These are phyloP conservation scores for Hyaloscypha bicolor DNA, from an alignment of 495 filamentous ascomycete genomes.

Conservation along the genomic window DNA sequence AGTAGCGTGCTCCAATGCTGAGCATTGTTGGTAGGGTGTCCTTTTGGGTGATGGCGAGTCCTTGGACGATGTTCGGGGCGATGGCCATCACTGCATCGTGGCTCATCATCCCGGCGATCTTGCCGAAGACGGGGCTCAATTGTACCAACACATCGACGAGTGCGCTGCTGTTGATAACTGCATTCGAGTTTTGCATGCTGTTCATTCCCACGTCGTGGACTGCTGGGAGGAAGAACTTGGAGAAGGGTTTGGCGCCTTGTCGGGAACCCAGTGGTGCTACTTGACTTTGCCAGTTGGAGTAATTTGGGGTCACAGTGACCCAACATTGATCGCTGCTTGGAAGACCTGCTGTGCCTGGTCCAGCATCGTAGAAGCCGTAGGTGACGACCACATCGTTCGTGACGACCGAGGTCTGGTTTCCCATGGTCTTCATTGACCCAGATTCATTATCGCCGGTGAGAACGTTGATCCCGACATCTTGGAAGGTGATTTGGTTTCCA, in stretches of 20 bases:
- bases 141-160: slow-evolving; percentile 42
- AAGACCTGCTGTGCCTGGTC: slow-evolving; percentile 44
- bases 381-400: slow-evolving; percentile 42
- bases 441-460: slow-evolving; percentile 48
- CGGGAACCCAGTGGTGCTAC: slow-evolving; percentile 45
- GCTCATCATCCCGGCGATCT: slow-evolving; percentile 38
- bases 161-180: slow-evolving; percentile 42
- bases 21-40: slow-evolving; percentile 49
- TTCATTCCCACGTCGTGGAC: slow-evolving; percentile 59
- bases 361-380: slow-evolving; percentile 57
- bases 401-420: slow-evolving; percentile 44
- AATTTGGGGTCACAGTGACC: slow-evolving; percentile 48
- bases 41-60: slow-evolving; percentile 58
- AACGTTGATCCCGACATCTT: slow-evolving; percentile 50
- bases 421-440: slow-evolving; percentile 51
- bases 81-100: slow-evolving; percentile 41
- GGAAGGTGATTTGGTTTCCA: slow-evolving; percentile 39
- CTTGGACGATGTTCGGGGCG: slow-evolving; percentile 53
- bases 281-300: slow-evolving; percentile 48
- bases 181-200: slow-evolving; percentile 47
- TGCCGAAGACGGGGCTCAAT: slow-evolving; percentile 34
- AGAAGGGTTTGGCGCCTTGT: slow-evolving; percentile 45
- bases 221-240: slow-evolving; percentile 47
- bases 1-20: slow-evolving; percentile 53
- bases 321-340: slow-evolving; percentile 55